Conservation (phyloP, 2,329 filamentous ascomycete species). For the Tympanopsis confertula region DNA sequence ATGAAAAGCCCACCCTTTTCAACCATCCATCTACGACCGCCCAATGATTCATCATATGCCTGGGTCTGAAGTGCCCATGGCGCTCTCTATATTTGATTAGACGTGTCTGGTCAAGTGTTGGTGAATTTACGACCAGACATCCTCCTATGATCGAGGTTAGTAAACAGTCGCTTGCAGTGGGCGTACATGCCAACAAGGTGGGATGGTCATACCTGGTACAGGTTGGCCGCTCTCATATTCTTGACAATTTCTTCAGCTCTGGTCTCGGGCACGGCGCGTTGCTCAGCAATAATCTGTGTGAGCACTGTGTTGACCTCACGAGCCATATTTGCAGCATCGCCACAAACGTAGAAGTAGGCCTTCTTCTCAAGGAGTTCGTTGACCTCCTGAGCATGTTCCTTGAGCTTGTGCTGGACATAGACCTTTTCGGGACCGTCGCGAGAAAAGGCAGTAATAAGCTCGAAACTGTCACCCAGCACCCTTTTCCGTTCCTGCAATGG, state of each 20-base stretch:
- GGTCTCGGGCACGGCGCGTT: conserved; percentile 68
- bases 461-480: conserved; percentile 75
- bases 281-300: conserved; percentile 72
- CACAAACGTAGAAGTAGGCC: conserved; percentile 95
- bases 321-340: conserved; percentile 95
- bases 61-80: too few species aligned
- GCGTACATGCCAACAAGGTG: not conserved
- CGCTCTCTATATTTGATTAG: too few species aligned
- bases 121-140: conserved; percentile 59
- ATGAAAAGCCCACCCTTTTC: too few species aligned
- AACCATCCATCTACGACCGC: too few species aligned
- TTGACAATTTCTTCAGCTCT: conserved; percentile 97
- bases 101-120: too few species aligned
- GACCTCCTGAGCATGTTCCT: conserved; percentile 72
- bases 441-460: conserved; percentile 91
- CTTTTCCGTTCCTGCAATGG: conserved; percentile 63
- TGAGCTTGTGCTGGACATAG: conserved; percentile 88
- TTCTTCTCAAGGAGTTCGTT: conserved; percentile 77
- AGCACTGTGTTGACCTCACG: conserved; percentile 84
- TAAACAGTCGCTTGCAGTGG: conserved; percentile 4
- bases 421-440: conserved; percentile 65
- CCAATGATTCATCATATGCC: too few species aligned
- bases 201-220: conserved; percentile 66
- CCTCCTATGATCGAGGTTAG: conserved; percentile 41
- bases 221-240: conserved; percentile 85